Base-by-base conservation (phyloP, 495 filamentous ascomycete genomes). In the Cairneyella variabilis region DNA sequence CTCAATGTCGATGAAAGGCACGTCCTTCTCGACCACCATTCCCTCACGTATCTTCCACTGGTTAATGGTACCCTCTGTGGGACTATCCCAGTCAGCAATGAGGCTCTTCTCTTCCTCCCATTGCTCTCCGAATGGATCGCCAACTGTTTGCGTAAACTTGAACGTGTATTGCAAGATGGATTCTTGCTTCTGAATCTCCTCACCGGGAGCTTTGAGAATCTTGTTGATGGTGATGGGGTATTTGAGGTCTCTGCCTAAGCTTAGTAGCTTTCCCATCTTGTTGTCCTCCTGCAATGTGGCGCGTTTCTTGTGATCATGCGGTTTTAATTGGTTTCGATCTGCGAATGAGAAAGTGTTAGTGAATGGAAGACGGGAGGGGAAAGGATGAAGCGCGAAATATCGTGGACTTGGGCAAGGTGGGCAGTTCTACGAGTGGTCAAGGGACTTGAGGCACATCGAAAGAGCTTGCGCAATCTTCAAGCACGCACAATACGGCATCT, bases 161-260 rank as follows among this genome's bases (percentile, higher is more conserved):
- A 92, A 98, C 27, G 78, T 78, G 79, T 96, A 98, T 63, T 84
- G 78, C 60, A 98, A 82, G 30, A 97, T 69, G 2, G 85, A 74
- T 53, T 88, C 85, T 66, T 86, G 78, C 67, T 83, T 83, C 59
- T 83, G 73, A 65, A 99, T 78, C 63, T 76, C 66, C 57, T 95
- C 88, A 66, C 84, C 83, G 5, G 82, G 79, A 60, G 77, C 66
- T 69, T 91, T 91, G 27, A 91, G 82, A 56, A 97, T 76, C 68
- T 88, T 84, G 61, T 83, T 90, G 69, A 99, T 86, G 62, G 90
- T 97, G 74, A 97, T 91, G 55, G 93, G 93, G 70, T 96, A 99
- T 68, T 88, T 88, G 45, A 97, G 79, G 51, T 73, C 71, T 64
- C 64, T 65, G 59, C 82, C 80, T 50, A 84, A 72, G 40, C 38